Conservation (phyloP, 2,329 filamentous ascomycete genomes). For the Westerdykella aurantiaca region DNA sequence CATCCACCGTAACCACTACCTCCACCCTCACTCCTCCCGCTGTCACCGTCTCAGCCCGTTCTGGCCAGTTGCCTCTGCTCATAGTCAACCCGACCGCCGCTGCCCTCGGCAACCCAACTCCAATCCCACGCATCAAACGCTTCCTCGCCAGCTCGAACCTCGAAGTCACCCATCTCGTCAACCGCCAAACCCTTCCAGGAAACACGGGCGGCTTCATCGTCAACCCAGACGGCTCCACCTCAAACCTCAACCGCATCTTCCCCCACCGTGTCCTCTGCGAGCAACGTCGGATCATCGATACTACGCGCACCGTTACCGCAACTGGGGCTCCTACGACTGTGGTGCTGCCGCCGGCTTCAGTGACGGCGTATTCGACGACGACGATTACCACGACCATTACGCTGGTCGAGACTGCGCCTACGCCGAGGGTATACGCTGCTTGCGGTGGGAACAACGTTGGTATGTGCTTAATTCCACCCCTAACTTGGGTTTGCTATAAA, state of each 20-base stretch:
- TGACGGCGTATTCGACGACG: conserved; percentile 11
- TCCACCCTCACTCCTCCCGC: conserved; percentile 9
- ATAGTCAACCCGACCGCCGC: not conserved
- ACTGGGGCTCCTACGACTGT: conserved; percentile 11
- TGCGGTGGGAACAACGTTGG: conserved; percentile 22
- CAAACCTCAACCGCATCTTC: conserved; percentile 10
- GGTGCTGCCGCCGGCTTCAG: conserved; percentile 8
- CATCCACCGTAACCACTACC: conserved; percentile 9
- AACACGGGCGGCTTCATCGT: conserved; percentile 15
- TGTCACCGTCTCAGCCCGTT: conserved; percentile 10
- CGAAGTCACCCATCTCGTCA: conserved; percentile 6
- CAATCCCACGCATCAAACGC: conserved; percentile 17
- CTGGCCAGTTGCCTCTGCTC: conserved; percentile 15
- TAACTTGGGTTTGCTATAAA: not conserved
- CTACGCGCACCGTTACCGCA: conserved; percentile 9
- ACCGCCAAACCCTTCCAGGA: conserved; percentile 14
- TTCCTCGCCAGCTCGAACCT: conserved; percentile 6
- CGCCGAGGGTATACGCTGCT: conserved; percentile 16
- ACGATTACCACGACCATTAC: conserved; percentile 15
- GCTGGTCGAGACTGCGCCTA: conserved; percentile 8
- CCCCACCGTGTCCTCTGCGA: conserved; percentile 13
- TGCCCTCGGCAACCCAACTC: conserved; percentile 1
- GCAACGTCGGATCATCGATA: conserved; percentile 9
- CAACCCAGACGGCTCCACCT: conserved; percentile 9
- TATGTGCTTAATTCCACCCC: conserved; percentile 4